Conservation (phyloP, 2,329 filamentous ascomycete genomes). For the Elsinoe batatas region DNA sequence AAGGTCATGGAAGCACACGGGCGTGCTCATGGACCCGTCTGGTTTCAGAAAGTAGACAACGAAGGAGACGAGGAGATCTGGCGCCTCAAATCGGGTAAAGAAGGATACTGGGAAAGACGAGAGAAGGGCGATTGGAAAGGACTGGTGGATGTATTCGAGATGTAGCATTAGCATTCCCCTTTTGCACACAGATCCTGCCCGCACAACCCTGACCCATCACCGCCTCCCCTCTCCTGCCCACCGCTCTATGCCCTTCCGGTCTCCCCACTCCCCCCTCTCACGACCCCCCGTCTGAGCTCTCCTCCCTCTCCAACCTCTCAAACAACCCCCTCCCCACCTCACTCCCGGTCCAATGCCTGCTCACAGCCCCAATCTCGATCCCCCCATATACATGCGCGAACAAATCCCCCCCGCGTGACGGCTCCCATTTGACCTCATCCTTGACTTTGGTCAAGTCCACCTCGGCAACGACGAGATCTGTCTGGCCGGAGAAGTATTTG, state of each 20-base stretch:
- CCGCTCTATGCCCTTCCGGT: no score
- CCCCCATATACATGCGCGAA: constrained; percentile 16
- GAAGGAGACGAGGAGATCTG: constrained; percentile 35
- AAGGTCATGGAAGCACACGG: constrained; percentile 66
- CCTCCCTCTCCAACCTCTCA: background rate
- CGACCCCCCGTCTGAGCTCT: background rate
- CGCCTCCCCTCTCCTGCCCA: no score
- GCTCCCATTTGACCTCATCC: constrained; percentile 16
- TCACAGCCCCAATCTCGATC: constrained; percentile 3
- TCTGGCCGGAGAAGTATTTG: constrained; percentile 13
- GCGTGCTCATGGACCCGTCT: constrained; percentile 63
- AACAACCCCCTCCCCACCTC: background rate
- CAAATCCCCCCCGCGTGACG: constrained; percentile 10
- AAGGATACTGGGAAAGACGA: constrained; percentile 90
- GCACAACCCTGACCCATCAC: no score
- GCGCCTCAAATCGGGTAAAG: constrained; percentile 65
- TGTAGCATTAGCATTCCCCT: constrained; percentile 17
- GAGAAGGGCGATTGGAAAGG: constrained; percentile 55
- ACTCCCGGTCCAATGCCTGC: background rate
- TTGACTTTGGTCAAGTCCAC: constrained; percentile 14
- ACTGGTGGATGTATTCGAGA: constrained; percentile 45
- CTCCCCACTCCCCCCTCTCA: no score
- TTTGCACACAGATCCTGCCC: background rate
- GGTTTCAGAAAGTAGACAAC: constrained; percentile 62
- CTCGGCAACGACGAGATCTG: constrained; percentile 15